Conservation (phyloP, 192 early-diverging fungal species). For the Spizellomyces punctatus region DNA sequence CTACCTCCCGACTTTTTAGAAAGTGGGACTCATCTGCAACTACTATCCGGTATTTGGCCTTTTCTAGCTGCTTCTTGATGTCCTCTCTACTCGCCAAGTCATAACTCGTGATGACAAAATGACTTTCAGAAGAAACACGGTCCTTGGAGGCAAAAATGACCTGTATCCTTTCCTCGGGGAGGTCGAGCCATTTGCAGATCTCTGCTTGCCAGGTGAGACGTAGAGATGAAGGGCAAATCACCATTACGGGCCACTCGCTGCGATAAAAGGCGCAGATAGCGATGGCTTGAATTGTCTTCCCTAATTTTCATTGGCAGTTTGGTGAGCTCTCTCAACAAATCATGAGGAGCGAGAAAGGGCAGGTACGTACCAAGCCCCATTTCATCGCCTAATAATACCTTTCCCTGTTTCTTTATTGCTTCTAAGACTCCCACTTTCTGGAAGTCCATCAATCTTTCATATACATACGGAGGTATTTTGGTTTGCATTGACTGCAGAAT, state of each 20-base stretch:
- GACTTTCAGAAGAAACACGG: neutral
- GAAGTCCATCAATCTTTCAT: slow-evolving; percentile 25
- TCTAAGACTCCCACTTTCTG: slow-evolving; percentile 44
- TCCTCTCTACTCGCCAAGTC: slow-evolving; percentile 34
- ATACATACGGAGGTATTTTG: slow-evolving; percentile 14
- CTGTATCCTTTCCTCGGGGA: slow-evolving; percentile 38
- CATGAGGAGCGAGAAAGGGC: neutral
- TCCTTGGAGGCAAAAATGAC: slow-evolving; percentile 34
- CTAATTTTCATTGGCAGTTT: slow-evolving; percentile 11
- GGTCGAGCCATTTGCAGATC: slow-evolving; percentile 48
- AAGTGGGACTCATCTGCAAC: slow-evolving; percentile 53
- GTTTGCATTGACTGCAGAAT: neutral
- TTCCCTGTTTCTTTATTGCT: slow-evolving; percentile 29
- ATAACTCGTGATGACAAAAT: slow-evolving; percentile 45
- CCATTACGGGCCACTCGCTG: slow-evolving; percentile 46
- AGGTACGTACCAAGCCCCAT: slow-evolving; percentile 29
- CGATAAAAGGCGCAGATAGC: slow-evolving; percentile 38
- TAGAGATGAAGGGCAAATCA: slow-evolving; percentile 50
- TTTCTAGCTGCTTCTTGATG: slow-evolving; percentile 14
- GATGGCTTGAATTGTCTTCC: slow-evolving; percentile 53
- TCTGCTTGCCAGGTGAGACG: slow-evolving; percentile 44
- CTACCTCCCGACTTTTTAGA: slow-evolving; percentile 43
- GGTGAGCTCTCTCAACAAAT: neutral
- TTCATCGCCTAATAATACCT: slow-evolving; percentile 46
- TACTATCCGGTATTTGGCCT: slow-evolving; percentile 31